Evolutionary conservation across 176 grass and related monocot species (phyloP), one percentile per base, ranked within the genome.

Genomic region (Bothriochloa decipiens): DNA sequence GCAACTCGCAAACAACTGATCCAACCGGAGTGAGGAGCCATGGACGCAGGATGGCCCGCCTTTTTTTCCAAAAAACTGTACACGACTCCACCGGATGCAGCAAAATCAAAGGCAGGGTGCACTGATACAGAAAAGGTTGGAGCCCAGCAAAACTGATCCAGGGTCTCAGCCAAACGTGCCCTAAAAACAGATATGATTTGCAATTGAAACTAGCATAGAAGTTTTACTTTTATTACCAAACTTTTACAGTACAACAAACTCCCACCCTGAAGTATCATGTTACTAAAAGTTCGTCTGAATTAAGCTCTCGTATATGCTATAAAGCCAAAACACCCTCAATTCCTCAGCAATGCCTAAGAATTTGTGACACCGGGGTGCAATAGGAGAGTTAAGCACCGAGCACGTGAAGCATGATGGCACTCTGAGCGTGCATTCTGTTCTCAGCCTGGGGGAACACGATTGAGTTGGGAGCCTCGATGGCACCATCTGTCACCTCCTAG

Each of bases 371-470:
- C 63, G 13, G 28, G n/a, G 35, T 29, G 25, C 47, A 27, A 55
- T 15, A 53, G 18, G 39, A 28, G 7, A 16, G 63, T 78, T 82
- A 92, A 70, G 77, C 87, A 1, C 96, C 96, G 18, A 99, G 68
- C 23, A 94, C 74, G 20, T 99, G 93, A 68, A 99, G 93, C 93
- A 99, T 96, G 75, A 99, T 91, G 36, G 96, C 96, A 47, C 94
- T 94, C 68, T 99, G 96, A 6, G 96, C 93, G 35, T 99, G 96
- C 93, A 99, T 82, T 68, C 96, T 78, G 78, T 99, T 99, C 86
- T 94, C 96, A 37, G 96, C 96, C 83, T 98, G 96, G 4, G 93
- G 87, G 72, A 99, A 99, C 39, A 99, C 93, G 3, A 99, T 99
- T 64, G 96, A 99, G 64, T 92, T 91, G 63, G 87, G 93, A 15